Conservation (phyloP, 495 filamentous ascomycete species). For the Podospora conica region DNA sequence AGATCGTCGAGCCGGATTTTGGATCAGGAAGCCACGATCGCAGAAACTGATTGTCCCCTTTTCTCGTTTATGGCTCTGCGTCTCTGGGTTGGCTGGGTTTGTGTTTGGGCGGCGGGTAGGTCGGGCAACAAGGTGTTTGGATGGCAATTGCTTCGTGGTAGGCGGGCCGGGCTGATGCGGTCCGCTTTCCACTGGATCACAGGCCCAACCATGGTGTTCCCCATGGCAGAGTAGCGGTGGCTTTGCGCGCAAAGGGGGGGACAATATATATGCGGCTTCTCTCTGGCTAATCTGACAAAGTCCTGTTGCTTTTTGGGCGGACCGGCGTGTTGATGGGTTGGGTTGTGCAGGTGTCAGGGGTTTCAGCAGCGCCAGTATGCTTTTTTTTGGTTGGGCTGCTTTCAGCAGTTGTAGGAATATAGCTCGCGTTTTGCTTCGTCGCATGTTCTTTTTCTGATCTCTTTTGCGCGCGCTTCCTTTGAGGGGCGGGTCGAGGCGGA, state of each 20-base stretch:
- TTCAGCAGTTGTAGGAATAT: conserved; percentile 1
- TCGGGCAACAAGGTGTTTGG: not conserved
- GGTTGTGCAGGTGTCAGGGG: not conserved
- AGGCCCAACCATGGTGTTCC: not conserved
- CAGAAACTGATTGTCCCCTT: conserved; percentile 13
- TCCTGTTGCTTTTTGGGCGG: not conserved
- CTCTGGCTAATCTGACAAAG: not conserved
- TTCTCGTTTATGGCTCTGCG: not conserved
- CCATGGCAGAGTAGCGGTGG: not conserved
- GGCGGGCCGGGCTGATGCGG: not conserved
- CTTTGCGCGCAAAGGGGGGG: not conserved
- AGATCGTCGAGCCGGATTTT: conserved; percentile 31
- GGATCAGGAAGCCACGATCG: conserved; percentile 24
- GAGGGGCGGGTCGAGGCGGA: not conserved
- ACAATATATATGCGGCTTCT: not conserved
- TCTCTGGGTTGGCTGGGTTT: conserved; percentile 2
- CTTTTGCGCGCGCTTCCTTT: conserved; percentile 1
- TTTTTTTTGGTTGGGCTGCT: not conserved
- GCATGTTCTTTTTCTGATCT: conserved; percentile 5
- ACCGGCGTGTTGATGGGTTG: not conserved
- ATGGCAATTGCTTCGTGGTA: not conserved
- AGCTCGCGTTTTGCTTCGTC: conserved; percentile 1
- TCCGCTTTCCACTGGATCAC: not conserved
- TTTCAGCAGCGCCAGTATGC: not conserved
- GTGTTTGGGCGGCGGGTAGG: not conserved